Base-by-base conservation (phyloP, 1,139 yeast genomes). In the Scheffersomyces lignicola region DNA sequence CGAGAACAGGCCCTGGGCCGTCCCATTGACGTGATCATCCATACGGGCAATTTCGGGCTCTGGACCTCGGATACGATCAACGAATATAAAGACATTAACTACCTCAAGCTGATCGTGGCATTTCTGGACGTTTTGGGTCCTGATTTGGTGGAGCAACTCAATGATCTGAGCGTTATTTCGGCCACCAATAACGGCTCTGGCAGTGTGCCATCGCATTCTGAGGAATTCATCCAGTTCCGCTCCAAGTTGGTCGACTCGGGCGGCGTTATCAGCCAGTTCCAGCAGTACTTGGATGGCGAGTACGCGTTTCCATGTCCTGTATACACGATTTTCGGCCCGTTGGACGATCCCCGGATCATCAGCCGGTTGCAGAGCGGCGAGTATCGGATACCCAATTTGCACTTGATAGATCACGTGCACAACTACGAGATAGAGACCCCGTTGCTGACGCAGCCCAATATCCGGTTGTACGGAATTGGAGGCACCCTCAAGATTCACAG, bases 21-120 rank as follows among this genome's bases (percentile, higher is more conserved):
- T 8, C 45, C 49, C 6, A 40, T 56, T 10, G 59, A 58, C 24
- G 11, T 43, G 18, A 72, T 85, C 22, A 64, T 85, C 11, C 94
- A 84, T 52, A 80, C 89, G 2, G 94, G 94, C 11, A 83, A 82
- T 46, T 84, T 85, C 60, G 95, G 95, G 11, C 83, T 85, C 52
- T 79, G 85, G 62, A 84, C 83, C 49, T 59, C 60, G 24, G 73
- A 71, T 12, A 77, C 86, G 24, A 67, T 83, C n/a, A 46, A 45
- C 14, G 62, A 74, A 6, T 34, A 35, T 42, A 76, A 81, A 36
- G 81, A 77, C 42, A 69, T 75, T 38, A 65, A 69, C 14, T 77
- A 75, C 46, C 51, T 77, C 33, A 73, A 84, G 41, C 88, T 81
- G 47, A 77, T 83, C 26, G 83, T 83, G 13, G 83, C 83, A 38